Evolutionary conservation across 31 red algal genomes (phyloP).

Genomic region (Pterothamnion heteromorphum): DNA sequence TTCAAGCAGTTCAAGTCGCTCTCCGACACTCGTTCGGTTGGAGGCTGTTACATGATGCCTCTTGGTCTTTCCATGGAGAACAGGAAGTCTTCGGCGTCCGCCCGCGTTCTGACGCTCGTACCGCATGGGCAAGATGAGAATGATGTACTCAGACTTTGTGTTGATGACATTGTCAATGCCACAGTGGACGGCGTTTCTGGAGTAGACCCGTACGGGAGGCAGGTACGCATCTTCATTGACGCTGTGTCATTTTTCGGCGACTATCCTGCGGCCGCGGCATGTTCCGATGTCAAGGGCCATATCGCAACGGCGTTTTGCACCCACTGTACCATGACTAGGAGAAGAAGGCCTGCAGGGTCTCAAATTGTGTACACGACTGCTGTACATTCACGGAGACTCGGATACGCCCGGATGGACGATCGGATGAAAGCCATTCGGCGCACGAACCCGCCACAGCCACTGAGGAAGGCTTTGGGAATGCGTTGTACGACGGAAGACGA

Average conservation of each 20-base stretch:
- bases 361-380: background rate
- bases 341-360: background rate
- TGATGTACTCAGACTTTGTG: too few species aligned
- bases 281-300: background rate
- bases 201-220: background rate
- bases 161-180: too few species aligned
- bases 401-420: background rate
- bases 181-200: background rate
- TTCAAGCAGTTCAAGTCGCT: background rate
- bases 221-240: conserved; percentile 27
- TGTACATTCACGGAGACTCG: background rate
- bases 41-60: background rate
- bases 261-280: too few species aligned
- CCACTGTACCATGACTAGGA: background rate
- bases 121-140: too few species aligned
- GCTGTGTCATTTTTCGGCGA: background rate
- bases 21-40: background rate
- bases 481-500: background rate
- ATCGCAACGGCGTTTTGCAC: background rate
- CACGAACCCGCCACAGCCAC: background rate
- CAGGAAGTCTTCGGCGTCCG: too few species aligned
- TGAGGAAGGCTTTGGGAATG: background rate
- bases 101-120: too few species aligned
- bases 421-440: background rate
- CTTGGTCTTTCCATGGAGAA: background rate